Percentiles rank a stretch among this genome's conserved stretches.
These are phyloP conservation scores for Paralagenidium karlingii DNA, from an alignment of 352 stramenopile genomes.

Conservation along the genomic window DNA sequence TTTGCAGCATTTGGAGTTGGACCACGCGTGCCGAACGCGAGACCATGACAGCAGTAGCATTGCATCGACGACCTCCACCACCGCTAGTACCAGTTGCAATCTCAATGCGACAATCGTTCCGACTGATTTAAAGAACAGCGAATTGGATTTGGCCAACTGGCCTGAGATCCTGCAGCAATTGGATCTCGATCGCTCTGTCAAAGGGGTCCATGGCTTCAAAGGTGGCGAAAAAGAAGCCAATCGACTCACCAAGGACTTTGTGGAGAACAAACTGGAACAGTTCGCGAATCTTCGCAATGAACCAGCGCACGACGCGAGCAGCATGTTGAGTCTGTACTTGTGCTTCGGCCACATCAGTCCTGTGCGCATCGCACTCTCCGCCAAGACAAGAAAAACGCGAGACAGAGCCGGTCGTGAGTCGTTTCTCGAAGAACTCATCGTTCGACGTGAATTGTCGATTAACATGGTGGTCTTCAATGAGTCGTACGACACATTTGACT, in stretches of 20 bases:
- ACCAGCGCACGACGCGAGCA: slow-evolving; percentile 86
- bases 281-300: slow-evolving; percentile 90
- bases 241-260: slow-evolving; percentile 78
- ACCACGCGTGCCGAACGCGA: slow-evolving; percentile 12
- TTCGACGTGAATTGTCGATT: slow-evolving; percentile 93
- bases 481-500: slow-evolving; percentile 88
- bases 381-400: slow-evolving; percentile 46
- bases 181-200: slow-evolving; percentile 51
- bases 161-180: slow-evolving; percentile 22
- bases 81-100: slow-evolving; percentile 6
- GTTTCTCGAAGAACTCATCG: slow-evolving; percentile 96
- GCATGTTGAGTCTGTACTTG: slow-evolving; percentile 88
- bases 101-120: too few relatives aligned
- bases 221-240: slow-evolving; percentile 58
- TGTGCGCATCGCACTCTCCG: slow-evolving; percentile 44
- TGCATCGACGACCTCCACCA: slow-evolving; percentile 2
- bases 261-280: slow-evolving; percentile 55
- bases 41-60: slow-evolving; percentile 2
- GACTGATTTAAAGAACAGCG: too few relatives aligned
- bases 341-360: slow-evolving; percentile 87
- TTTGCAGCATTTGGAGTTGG: slow-evolving; percentile 22
- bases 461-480: slow-evolving; percentile 96
- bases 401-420: slow-evolving; percentile 73
- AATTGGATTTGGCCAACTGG: slow-evolving; percentile 4
- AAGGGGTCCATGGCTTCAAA: slow-evolving; percentile 33